A percentile compares a stretch with the other conserved stretches of the same genome.
Conservation (phyloP, 169 alveolate species). For the Plasmodium blacklocki region DNA sequence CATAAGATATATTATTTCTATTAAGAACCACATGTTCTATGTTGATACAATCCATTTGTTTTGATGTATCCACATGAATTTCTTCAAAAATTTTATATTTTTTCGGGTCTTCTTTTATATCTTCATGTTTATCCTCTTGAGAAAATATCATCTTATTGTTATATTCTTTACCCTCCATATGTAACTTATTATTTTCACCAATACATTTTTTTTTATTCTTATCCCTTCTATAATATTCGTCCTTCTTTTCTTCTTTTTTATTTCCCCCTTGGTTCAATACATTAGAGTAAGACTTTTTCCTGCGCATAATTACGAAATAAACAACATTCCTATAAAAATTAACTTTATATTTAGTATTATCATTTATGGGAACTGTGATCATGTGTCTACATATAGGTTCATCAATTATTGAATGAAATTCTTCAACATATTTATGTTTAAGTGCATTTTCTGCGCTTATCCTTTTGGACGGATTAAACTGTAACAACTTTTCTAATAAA, state of each 20-base stretch:
- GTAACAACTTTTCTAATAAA: constrained; percentile 85
- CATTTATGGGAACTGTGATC: constrained; percentile 90
- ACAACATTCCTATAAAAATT: constrained; percentile 90
- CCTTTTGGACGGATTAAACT: constrained; percentile 87
- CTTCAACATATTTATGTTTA: constrained; percentile 85
- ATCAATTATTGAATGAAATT: constrained; percentile 89
- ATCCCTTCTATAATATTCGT: background rate
- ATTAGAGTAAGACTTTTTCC: constrained; percentile 62
- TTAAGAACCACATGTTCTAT: too few species aligned
- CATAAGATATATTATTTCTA: too few species aligned
- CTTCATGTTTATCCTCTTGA: too few species aligned
- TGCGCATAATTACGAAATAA: constrained; percentile 87
- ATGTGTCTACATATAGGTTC: constrained; percentile 89
- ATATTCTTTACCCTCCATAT: too few species aligned
- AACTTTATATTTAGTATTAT: constrained; percentile 88
- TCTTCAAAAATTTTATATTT: too few species aligned
- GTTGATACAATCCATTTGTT: too few species aligned
- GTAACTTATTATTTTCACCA: background rate
- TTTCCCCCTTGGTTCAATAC: background rate
- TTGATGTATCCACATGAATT: too few species aligned
- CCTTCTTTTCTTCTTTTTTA: background rate
- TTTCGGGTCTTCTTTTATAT: too few species aligned
- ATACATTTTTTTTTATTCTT: background rate
- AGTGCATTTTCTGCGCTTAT: constrained; percentile 90
- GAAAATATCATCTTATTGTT: too few species aligned